phyloP scores from a whole-genome alignment of 441 rosid genomes.

The Capsella rubella region DNA sequence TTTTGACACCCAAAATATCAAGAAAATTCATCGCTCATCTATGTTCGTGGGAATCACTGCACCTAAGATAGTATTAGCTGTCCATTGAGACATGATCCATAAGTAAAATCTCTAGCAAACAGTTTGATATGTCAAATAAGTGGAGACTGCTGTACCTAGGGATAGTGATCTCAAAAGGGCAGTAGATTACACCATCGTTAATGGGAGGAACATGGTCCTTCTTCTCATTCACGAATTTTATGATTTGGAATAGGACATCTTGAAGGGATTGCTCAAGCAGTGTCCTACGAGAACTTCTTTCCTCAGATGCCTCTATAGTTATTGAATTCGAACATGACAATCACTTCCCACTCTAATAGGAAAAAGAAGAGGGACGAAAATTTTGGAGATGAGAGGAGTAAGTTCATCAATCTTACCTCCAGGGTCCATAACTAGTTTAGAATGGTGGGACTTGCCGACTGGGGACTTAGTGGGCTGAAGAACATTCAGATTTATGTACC shows the following conservation, averaged over 20 bases:
- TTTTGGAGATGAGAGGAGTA: neutral
- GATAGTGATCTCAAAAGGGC: conserved; percentile 80
- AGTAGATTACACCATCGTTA: conserved; percentile 76
- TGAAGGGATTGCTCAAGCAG: conserved; percentile 78
- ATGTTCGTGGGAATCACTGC: neutral
- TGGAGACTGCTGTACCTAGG: conserved; percentile 67
- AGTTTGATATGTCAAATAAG: conserved; percentile 20
- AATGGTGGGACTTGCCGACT: conserved; percentile 66
- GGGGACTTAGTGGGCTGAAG: conserved; percentile 67
- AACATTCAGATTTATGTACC: conserved; percentile 89
- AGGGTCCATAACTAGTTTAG: conserved; percentile 66
- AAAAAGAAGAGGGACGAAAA: neutral
- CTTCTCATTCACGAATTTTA: conserved; percentile 91
- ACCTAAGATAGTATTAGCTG: neutral
- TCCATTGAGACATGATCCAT: neutral
- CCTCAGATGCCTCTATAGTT: conserved; percentile 63
- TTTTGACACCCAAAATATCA: neutral
- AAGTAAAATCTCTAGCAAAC: neutral
- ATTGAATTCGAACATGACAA: conserved; percentile 14
- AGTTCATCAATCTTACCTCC: conserved; percentile 56
- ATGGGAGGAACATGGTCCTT: conserved; percentile 95
- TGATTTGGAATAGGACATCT: conserved; percentile 88
- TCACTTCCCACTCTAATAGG: conserved; percentile 6
- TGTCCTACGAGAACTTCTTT: conserved; percentile 69
- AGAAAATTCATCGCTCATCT: conserved; percentile 7